Percentiles rank a stretch among this genome's conserved stretches.
Evolutionary conservation across 257 asterid genomes (phyloP).

Genomic region (Ballota nigra): DNA sequence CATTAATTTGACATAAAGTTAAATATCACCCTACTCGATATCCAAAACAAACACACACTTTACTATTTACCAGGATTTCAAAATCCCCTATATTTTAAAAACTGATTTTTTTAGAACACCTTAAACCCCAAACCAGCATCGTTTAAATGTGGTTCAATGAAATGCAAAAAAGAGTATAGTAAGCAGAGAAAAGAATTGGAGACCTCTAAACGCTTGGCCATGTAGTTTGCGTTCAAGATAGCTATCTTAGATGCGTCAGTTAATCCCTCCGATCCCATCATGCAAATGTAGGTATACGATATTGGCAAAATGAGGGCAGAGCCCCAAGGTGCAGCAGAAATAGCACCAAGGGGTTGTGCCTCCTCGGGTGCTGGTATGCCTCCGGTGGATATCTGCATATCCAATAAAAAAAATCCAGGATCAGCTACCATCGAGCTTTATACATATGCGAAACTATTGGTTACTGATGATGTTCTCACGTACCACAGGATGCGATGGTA

Average conservation of each 20-base stretch:
- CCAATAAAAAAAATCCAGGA: background rate
- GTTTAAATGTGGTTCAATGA: background rate
- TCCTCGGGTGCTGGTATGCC: slow-evolving; percentile 88
- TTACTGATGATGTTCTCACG: slow-evolving; percentile 20
- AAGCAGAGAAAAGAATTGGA: slow-evolving; percentile 5
- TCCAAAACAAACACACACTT: no score
- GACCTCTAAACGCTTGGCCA: slow-evolving; percentile 98
- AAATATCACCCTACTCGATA: no score
- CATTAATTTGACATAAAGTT: no score
- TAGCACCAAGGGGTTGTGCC: slow-evolving; percentile 82
- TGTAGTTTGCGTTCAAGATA: slow-evolving; percentile 86
- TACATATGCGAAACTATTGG: background rate
- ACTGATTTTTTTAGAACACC: no score
- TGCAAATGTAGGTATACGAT: slow-evolving; percentile 90
- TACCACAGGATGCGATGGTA: slow-evolving; percentile 99
- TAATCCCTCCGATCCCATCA: slow-evolving; percentile 98
- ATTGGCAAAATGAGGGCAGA: slow-evolving; percentile 97
- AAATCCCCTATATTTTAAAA: no score
- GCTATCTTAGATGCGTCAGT: slow-evolving; percentile 95
- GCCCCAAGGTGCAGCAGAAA: slow-evolving; percentile 99
- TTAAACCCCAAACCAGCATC: background rate
- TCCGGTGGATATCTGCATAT: slow-evolving; percentile 74
- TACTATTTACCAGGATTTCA: no score
- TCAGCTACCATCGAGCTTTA: background rate
- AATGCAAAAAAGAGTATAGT: background rate